phyloP scores from a whole-genome alignment of 2,329 filamentous ascomycete species.

The Fusarium nisikadoi region DNA sequence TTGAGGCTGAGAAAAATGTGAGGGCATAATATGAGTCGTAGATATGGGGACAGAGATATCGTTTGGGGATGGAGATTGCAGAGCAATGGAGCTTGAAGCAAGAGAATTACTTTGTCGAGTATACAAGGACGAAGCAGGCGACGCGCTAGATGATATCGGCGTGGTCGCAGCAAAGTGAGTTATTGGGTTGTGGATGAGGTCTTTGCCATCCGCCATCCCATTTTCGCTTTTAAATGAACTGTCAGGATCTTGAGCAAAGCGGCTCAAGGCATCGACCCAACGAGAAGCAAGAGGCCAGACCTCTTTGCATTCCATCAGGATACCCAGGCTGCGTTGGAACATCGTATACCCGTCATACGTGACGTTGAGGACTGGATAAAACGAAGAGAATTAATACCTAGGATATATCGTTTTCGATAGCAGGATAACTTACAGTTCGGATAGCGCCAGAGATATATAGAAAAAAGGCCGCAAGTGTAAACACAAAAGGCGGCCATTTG shows the following conservation, averaged over 20 bases:
- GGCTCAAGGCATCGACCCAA: constrained; percentile 62
- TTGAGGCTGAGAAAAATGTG: constrained; percentile 32
- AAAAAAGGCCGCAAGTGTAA: constrained; percentile 64
- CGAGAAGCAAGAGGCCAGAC: constrained; percentile 64
- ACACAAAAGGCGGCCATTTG: constrained; percentile 67
- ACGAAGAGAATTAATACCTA: constrained; percentile 44
- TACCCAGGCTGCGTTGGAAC: constrained; percentile 57
- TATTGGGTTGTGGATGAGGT: constrained; percentile 45
- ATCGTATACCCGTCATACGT: constrained; percentile 57
- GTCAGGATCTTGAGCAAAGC: constrained; percentile 58
- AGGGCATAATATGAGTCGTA: constrained; percentile 8
- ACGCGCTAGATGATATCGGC: constrained; percentile 15
- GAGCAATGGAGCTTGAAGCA: constrained; percentile 13
- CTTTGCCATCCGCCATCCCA: constrained; percentile 62
- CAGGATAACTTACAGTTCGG: constrained; percentile 54
- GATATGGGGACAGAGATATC: constrained; percentile 26
- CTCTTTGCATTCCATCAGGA: constrained; percentile 60
- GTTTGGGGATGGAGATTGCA: constrained; percentile 26
- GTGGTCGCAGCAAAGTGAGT: constrained; percentile 24
- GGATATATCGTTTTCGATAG: not conserved
- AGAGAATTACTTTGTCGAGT: constrained; percentile 16
- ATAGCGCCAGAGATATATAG: constrained; percentile 63
- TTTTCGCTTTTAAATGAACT: constrained; percentile 55
- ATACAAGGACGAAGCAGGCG: constrained; percentile 36
- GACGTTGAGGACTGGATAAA: constrained; percentile 55